These are phyloP conservation scores for Tetrahymena borealis DNA, from an alignment of 73 alveolate genomes.

Conservation along the genomic window DNA sequence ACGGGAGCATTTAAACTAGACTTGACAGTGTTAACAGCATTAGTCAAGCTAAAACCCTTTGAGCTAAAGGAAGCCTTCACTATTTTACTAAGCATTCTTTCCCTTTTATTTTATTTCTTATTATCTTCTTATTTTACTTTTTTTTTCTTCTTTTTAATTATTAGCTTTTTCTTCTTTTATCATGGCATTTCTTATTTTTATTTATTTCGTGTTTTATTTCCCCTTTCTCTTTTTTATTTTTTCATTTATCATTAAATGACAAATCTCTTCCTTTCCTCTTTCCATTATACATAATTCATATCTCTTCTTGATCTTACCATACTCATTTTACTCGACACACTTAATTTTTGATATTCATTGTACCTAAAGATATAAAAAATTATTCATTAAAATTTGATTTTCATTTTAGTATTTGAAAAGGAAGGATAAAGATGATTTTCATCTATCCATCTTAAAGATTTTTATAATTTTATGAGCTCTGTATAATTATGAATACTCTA, in stretches of 20 bases:
- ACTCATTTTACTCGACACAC: no score
- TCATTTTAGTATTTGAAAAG: no score
- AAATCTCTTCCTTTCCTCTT: not conserved
- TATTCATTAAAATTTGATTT: no score
- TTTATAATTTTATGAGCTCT: no score
- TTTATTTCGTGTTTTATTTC: not conserved
- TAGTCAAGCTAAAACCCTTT: not conserved
- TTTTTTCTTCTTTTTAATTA: not conserved
- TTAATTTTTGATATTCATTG: no score
- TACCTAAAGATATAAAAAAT: no score
- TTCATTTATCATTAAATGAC: not conserved
- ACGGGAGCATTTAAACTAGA: not conserved
- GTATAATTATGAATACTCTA: no score
- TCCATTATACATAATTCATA: no score
- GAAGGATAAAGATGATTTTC: no score
- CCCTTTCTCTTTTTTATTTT: not conserved
- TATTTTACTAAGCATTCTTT: not conserved
- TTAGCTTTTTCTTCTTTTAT: not conserved
- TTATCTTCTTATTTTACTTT: not conserved
- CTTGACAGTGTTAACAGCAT: constrained; percentile 1
- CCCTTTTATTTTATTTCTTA: not conserved
- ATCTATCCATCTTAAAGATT: no score
- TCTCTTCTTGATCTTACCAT: not conserved
- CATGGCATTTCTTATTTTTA: not conserved
- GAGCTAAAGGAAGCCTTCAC: constrained; percentile 2